Evolutionary conservation across 2,329 filamentous ascomycete genomes (phyloP), one percentile per base, ranked within the genome.

Genomic region (Pseudomassariella vexata): DNA sequence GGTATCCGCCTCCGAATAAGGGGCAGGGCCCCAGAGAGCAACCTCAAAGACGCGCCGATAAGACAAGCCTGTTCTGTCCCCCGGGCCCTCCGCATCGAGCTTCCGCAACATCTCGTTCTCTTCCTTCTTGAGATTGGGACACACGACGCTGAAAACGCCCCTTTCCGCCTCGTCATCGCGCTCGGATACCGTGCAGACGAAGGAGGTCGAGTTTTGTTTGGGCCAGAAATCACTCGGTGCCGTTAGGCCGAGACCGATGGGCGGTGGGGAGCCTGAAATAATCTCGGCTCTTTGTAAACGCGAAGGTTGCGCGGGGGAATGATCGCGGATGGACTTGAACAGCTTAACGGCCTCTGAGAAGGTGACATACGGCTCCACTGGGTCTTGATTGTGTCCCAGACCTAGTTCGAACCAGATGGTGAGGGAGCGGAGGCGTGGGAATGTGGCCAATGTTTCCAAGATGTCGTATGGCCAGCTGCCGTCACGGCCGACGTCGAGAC

Each of bases 361-460:
- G 19, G 21, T 25, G 9, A 40, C 29, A 21, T 32, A 34, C 16
- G 37, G 40, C 4, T 34, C n/a, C 5, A 34, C 9, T 3, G 24
- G 24, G 8, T 37, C 11, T 1, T 25, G n/a, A 4, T 6, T 6
- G 17, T 20, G 14, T 6, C 12, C 8, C 23, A 28, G 12, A 12
- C 37, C 37, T 18, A 42, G 34, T 27, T 42, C 34, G 27, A 37
- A 42, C 28, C 24, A 40, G 16, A 40, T 18, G 11, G 14, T 34
- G 6, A 40, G 35, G 9, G 4, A n/a, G 6, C 35, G 32, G 5
- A 42, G 37, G n/a, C 21, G 30, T 5, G 20, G 21, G 16, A 42
- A 39, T 17, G 17, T 23, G 11, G 32, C 32, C 8, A 37, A 23
- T 19, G 29, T 30, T 12, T 36, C 32, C 1, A 42, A 19, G 5